Evolutionary conservation across 2,329 filamentous ascomycete genomes (phyloP).

Genomic region (Aspergillus candidus): DNA sequence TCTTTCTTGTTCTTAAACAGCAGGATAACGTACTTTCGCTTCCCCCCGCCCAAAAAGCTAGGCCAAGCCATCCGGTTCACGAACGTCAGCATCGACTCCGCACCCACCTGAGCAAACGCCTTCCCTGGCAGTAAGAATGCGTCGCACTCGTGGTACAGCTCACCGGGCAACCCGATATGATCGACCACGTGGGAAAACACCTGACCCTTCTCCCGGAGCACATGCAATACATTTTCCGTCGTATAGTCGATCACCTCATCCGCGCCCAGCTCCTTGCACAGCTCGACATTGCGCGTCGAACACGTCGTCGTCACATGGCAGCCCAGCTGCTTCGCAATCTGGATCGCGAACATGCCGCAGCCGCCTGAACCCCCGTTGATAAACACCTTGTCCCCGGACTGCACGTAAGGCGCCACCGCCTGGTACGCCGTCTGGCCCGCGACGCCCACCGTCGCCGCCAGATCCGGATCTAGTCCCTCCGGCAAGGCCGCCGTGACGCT

Average conservation of each 20-base stretch:
- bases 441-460: conserved; percentile 42
- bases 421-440: conserved; percentile 47
- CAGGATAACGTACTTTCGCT: conserved; percentile 31
- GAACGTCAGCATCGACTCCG: conserved; percentile 25
- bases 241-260: conserved; percentile 60
- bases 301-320: conserved; percentile 56
- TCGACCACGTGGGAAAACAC: conserved; percentile 53
- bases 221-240: conserved; percentile 41
- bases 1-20: conserved; percentile 34
- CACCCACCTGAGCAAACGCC: conserved; percentile 50
- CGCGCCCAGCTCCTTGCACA: conserved; percentile 55
- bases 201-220: conserved; percentile 43
- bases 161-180: conserved; percentile 47
- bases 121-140: conserved; percentile 46
- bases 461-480: conserved; percentile 35
- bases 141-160: conserved; percentile 50
- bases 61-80: conserved; percentile 40
- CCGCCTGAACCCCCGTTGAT: conserved; percentile 62
- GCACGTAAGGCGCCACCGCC: conserved; percentile 42
- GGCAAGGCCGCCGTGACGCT: conserved; percentile 38
- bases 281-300: conserved; percentile 51
- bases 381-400: conserved; percentile 52
- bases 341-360: conserved; percentile 54
- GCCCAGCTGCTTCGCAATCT: conserved; percentile 57
- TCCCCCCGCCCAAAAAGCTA: conserved; percentile 46